Percentiles rank a stretch among this genome's conserved stretches.
Evolutionary conservation across 345 rosid genomes (phyloP).

Genomic region (Sapria himalayana): DNA sequence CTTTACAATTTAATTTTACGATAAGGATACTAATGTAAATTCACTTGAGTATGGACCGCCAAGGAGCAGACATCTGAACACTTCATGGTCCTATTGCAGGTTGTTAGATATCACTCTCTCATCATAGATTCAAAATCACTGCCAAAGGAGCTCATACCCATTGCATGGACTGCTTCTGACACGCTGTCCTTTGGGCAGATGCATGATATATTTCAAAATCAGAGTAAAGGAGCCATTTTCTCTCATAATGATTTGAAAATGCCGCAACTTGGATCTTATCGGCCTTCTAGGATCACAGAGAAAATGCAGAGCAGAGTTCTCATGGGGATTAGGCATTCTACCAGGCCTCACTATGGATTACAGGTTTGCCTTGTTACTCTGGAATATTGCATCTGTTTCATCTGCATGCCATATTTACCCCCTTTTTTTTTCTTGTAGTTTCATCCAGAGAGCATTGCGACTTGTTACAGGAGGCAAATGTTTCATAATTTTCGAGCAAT

Average conservation of each 20-base stretch:
- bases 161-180: conserved; percentile 64
- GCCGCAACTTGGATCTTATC: conserved; percentile 12
- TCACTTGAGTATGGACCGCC: no score
- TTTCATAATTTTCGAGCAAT: conserved; percentile 61
- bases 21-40: no score
- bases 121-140: conserved; percentile 57
- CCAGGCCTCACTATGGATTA: conserved; percentile 80
- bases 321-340: conserved; percentile 81
- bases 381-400: background rate
- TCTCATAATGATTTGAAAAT: conserved; percentile 12
- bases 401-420: conserved; percentile 10
- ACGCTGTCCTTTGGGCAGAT: conserved; percentile 31
- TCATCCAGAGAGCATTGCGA: conserved; percentile 96
- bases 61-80: no score
- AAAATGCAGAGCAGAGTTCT: conserved; percentile 20
- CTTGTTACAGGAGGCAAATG: conserved; percentile 49
- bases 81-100: no score
- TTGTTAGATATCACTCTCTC: conserved; percentile 89
- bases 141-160: conserved; percentile 61
- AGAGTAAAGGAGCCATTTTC: conserved; percentile 8
- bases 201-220: conserved; percentile 13
- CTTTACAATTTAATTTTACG: no score
- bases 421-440: conserved; percentile 28
- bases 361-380: conserved; percentile 30
- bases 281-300: conserved; percentile 13